Evolutionary conservation across 2,329 filamentous ascomycete genomes (phyloP).

Genomic region (Shiraia sp.): DNA sequence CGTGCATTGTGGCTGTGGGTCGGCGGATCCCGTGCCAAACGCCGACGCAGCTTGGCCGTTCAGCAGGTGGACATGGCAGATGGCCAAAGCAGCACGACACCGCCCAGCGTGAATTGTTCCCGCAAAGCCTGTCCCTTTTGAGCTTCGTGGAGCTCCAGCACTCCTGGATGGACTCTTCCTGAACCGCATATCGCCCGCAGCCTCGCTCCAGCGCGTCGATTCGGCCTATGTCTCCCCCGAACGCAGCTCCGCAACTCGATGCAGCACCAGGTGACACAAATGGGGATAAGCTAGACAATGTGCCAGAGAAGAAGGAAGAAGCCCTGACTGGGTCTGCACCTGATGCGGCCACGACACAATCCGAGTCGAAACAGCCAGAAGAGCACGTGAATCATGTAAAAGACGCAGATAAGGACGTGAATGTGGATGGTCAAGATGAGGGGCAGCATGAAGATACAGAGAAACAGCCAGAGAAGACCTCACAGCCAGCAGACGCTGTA

Average conservation of each 20-base stretch:
- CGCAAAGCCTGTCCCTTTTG: slow-evolving; percentile 2
- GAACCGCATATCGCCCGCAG: slow-evolving; percentile 5
- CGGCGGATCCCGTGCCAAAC: slow-evolving; percentile 24
- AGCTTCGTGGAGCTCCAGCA: slow-evolving; percentile 12
- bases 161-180: slow-evolving; percentile 26
- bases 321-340: not conserved
- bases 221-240: slow-evolving; percentile 43
- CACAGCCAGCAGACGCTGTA: slow-evolving; percentile 11
- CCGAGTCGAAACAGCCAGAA: no score
- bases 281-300: slow-evolving; percentile 24
- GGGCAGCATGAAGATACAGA: no score
- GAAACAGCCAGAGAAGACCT: not conserved
- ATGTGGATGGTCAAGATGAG: no score
- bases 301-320: slow-evolving; percentile 8
- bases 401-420: not conserved
- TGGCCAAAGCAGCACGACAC: slow-evolving; percentile 7
- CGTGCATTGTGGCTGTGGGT: slow-evolving; percentile 9
- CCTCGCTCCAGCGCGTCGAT: slow-evolving; percentile 17
- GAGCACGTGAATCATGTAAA: not conserved
- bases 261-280: slow-evolving; percentile 23
- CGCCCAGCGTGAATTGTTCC: slow-evolving; percentile 8
- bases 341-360: not conserved
- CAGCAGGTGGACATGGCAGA: slow-evolving; percentile 1
- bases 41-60: slow-evolving; percentile 21
- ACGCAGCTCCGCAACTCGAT: slow-evolving; percentile 35